A percentile compares a stretch with the other conserved stretches of the same genome.
phyloP scores from a whole-genome alignment of 2,329 filamentous ascomycete species.

The Escovopsis sp. region DNA sequence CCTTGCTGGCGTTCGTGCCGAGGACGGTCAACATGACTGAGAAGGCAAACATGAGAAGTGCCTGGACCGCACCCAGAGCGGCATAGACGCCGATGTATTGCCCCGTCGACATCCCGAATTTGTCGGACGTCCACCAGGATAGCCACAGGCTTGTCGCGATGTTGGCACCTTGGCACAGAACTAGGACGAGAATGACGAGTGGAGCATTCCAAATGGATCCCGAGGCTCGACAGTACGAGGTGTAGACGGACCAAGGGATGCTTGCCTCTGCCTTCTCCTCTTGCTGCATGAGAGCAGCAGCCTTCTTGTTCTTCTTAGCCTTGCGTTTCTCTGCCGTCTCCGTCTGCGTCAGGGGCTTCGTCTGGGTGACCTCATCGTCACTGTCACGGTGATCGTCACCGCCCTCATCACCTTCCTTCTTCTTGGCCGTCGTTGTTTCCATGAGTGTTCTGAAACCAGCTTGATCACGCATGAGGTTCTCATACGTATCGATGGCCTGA shows the following conservation, averaged over 20 bases:
- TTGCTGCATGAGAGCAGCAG: slow-evolving; percentile 53
- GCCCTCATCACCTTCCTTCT: slow-evolving; percentile 36
- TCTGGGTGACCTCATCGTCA: slow-evolving; percentile 27
- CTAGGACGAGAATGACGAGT: slow-evolving; percentile 45
- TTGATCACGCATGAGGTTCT: slow-evolving; percentile 70
- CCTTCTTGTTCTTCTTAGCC: slow-evolving; percentile 44
- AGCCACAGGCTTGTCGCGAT: slow-evolving; percentile 85
- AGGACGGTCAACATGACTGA: slow-evolving; percentile 63
- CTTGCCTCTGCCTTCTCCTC: slow-evolving; percentile 57
- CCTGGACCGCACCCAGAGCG: slow-evolving; percentile 56
- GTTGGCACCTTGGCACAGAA: slow-evolving; percentile 67
- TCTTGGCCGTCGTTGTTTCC: slow-evolving; percentile 66
- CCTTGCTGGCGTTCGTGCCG: slow-evolving; percentile 68
- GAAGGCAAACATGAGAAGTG: slow-evolving; percentile 65
- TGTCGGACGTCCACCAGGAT: slow-evolving; percentile 79
- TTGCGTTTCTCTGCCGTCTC: slow-evolving; percentile 28
- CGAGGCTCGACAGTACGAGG: slow-evolving; percentile 61
- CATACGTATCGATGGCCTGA: slow-evolving; percentile 75
- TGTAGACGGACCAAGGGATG: slow-evolving; percentile 69
- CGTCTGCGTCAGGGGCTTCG: slow-evolving; percentile 27
- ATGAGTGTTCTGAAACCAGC: slow-evolving; percentile 69
- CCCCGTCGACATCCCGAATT: slow-evolving; percentile 52
- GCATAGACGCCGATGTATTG: slow-evolving; percentile 61
- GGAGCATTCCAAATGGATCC: slow-evolving; percentile 56
- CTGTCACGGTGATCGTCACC: slow-evolving; percentile 27